Conservation (phyloP, 306 rosid genomes). For the barrel medic (Medicago truncatula) region MtrunA17r5.0-ANR NC_053042.1:15435501-15436000, state of each 20-base stretch:
- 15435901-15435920: conserved; percentile 70
- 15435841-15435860: conserved; percentile 83
- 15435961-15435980: conserved; percentile 51
- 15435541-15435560: conserved; percentile 80
- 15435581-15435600: conserved; percentile 59
- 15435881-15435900: conserved; percentile 65
- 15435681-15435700: conserved; percentile 68
- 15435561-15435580: conserved; percentile 82
- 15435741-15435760: conserved; percentile 79
- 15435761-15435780: conserved; percentile 66
- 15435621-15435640: conserved; percentile 92
- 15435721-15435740: conserved; percentile 91
- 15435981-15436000: conserved; percentile 66
- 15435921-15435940: conserved; percentile 94
- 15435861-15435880: conserved; percentile 75
- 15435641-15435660: conserved; percentile 84
- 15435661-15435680: conserved; percentile 68
- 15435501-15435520: conserved; percentile 80
- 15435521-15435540: conserved; percentile 73
- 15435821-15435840: conserved; percentile 87
- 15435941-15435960: conserved; percentile 79
- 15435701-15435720: conserved; percentile 68
- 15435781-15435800: conserved; percentile 59
- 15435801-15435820: conserved; percentile 76
- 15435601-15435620: conserved; percentile 68